Base-by-base conservation (phyloP, 805 yeast species). In the Spathaspora sp. region DNA sequence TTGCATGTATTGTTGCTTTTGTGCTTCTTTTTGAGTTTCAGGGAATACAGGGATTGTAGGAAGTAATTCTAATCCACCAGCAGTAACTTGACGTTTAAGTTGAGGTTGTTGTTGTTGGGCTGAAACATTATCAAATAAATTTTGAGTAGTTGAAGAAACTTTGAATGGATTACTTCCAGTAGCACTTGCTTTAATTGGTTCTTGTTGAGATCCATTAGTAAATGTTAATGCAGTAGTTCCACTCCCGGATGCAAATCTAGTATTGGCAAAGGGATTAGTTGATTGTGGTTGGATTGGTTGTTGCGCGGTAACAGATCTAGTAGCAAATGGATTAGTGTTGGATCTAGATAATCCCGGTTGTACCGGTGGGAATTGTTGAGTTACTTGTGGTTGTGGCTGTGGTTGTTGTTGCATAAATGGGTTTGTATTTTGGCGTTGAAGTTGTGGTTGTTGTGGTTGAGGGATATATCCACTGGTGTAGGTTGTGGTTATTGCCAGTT, bases 1-100 rank as follows among this genome's bases (percentile, higher is more conserved):
- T 43, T 65, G 60, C 53, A 73, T 59, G 50, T 58, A 67, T 42
- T 60, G 67, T 50, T 71, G 72, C 42, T 65, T 66, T 49, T 70
- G 75, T 17, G 70, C 71, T 31, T 70, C 75, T 49, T 68, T 70
- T 57, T 79, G 81, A 8, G 88, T 83, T 57, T 83, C 83, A 0
- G 89, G 89, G 59, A 85, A 87, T 8, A 85, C 87, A 2, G 90
- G 80, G 3, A 79, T 69, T 0, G 91, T 86, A 9, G 85, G 85
- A 44, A 86, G 64, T 48, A 72, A 70, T 61, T 87, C 92, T 53
- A 84, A 74, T 0, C 92, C 93, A 3, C 92, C 93, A 32, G 89
- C 87, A 1, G 90, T 85, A 1, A 82, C 78, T 60, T 81, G 86
- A 14, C 75, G 69, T 58, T 73, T 68, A 57, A 78, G 51, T 47